A percentile compares a stretch with the other conserved stretches of the same genome.
These are phyloP conservation scores for Aspergillus cavernicola DNA, from an alignment of 495 filamentous ascomycete species.

Conservation along the genomic window DNA sequence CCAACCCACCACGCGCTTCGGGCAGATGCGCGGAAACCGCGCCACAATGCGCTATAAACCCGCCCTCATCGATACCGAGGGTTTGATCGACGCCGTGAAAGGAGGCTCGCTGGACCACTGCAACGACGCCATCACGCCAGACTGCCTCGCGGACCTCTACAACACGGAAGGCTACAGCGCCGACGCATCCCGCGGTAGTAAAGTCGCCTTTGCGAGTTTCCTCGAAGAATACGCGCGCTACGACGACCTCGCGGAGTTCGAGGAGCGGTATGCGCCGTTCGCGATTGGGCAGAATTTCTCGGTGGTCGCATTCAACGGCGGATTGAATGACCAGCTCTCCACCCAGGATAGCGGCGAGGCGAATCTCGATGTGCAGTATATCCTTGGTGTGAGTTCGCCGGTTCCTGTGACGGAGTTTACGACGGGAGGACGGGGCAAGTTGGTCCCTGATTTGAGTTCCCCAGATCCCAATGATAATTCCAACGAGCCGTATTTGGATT, in stretches of 20 bases:
- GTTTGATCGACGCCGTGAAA: constrained; percentile 17
- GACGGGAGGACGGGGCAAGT: constrained; percentile 59
- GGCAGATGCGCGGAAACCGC: constrained; percentile 39
- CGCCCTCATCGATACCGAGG: constrained; percentile 16
- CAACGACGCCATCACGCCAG: constrained; percentile 50
- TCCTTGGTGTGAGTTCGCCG: constrained; percentile 54
- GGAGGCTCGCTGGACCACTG: constrained; percentile 29
- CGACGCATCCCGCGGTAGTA: constrained; percentile 32
- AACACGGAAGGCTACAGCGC: constrained; percentile 52
- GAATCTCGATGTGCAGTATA: constrained; percentile 73
- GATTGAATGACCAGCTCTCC: constrained; percentile 48
- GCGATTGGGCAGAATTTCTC: constrained; percentile 61
- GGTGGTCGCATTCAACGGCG: constrained; percentile 56
- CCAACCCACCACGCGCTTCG: constrained; percentile 56
- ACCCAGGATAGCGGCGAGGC: constrained; percentile 57
- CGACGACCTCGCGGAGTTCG: constrained; percentile 53
- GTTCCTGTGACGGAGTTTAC: constrained; percentile 63
- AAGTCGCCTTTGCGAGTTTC: constrained; percentile 64
- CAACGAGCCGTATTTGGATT: constrained; percentile 77
- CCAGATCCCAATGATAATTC: constrained; percentile 50
- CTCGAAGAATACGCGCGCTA: constrained; percentile 64
- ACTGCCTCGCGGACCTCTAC: constrained; percentile 59
- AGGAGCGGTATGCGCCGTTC: constrained; percentile 49
- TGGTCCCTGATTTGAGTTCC: constrained; percentile 59
- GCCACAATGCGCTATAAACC: constrained; percentile 31